Evolutionary conservation across 2,329 filamentous ascomycete genomes (phyloP), one percentile per base, ranked within the genome.

Genomic region (Sarocladium oryzae): DNA sequence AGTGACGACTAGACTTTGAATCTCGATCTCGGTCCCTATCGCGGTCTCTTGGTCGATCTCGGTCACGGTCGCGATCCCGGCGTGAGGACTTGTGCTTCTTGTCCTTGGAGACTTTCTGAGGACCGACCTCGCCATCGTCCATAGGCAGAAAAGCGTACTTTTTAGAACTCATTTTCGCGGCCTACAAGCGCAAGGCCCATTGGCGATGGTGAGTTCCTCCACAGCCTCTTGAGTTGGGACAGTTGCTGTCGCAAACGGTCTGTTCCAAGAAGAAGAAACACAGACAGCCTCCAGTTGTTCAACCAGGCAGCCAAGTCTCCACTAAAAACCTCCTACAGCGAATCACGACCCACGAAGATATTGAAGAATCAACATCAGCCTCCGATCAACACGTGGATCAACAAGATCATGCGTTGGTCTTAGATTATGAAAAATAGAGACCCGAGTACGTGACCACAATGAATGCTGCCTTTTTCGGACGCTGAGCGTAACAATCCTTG

Each of bases 121-220:
- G 75, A 1, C 75, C 74, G n/a, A 82, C 72, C 55, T 82, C 80
- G 30, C 78, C 78, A 10, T 81, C 81, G 53, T 81, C 81, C 83
- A 86, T 86, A 7, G 82, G 77, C 56, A 86, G 67, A 57, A 86
- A 79, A 7, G 82, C 81, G 63, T 86, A 86, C 59, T 78, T 80
- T 65, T 85, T 85, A 43, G 72, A 70, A 54, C 71, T 74, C 74
- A 78, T 77, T 8, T 33, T 49, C 26, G 5, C 43, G 24, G 16
- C 7, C 3, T 4, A 20, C n/a, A 10, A 48, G 43, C 43, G 8
- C 36, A 20, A 21, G 18, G 28, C 28, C 28, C 7, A 30, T 13
- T 7, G 28, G 28, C 7, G 13, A 7, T 30, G 7, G 7, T 7
- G 28, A 30, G 28, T 7, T 30, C 28, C 28, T 30, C 28, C 28